These are phyloP conservation scores for Gossypium schwendimanii DNA, from an alignment of 441 rosid species.

Conservation along the genomic window DNA sequence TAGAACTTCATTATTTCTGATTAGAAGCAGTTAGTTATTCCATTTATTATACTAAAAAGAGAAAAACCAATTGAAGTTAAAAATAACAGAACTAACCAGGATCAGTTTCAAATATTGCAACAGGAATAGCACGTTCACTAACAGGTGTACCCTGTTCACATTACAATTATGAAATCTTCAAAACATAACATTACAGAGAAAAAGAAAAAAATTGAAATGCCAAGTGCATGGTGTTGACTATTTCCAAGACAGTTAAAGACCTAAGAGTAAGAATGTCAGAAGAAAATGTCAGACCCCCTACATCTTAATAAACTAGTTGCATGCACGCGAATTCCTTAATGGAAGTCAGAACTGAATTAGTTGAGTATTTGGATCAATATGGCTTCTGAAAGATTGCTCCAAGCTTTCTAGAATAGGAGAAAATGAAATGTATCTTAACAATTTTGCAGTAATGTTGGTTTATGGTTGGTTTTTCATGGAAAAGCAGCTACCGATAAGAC, in stretches of 20 bases:
- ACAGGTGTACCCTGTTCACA: conserved; percentile 88
- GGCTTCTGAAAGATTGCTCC: conserved; percentile 2
- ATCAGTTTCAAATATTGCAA: conserved; percentile 91
- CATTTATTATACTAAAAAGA: conserved; percentile 18
- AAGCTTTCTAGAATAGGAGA: background rate
- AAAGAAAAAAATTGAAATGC: background rate
- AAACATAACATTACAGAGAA: background rate
- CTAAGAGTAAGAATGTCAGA: background rate
- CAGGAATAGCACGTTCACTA: conserved; percentile 99
- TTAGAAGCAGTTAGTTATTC: conserved; percentile 20
- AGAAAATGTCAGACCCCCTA: background rate
- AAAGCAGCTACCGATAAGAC: background rate
- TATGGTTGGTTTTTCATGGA: conserved; percentile 2
- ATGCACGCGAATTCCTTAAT: background rate
- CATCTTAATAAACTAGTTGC: conserved; percentile 1
- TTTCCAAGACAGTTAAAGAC: background rate
- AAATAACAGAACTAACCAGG: conserved; percentile 39
- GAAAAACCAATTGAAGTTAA: conserved; percentile 1
- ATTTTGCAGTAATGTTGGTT: background rate
- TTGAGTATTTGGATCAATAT: background rate
- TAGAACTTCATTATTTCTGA: conserved; percentile 73
- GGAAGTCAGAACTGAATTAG: background rate
- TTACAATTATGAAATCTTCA: conserved; percentile 16
- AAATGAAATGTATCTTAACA: background rate
- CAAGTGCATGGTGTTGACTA: background rate